phyloP scores from a whole-genome alignment of 768 basidiomycete species.

The Kwoniella sp. region DNA sequence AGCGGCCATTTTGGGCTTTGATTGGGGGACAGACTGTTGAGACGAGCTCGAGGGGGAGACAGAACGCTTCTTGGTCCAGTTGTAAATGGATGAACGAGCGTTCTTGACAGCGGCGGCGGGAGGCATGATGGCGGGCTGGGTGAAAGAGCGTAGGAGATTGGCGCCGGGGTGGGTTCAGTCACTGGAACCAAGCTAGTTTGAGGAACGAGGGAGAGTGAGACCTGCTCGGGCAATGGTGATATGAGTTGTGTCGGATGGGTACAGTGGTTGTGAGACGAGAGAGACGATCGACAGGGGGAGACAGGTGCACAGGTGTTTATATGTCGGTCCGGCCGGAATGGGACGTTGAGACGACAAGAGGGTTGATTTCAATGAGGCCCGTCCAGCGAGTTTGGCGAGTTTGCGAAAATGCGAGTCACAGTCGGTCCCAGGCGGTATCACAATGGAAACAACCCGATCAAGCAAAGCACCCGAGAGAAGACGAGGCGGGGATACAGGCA shows the following conservation, averaged over 20 bases:
- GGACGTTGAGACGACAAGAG: too few species aligned
- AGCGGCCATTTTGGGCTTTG: conserved; percentile 17
- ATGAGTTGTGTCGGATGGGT: background rate
- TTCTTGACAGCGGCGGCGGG: conserved; percentile 30
- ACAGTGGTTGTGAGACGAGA: background rate
- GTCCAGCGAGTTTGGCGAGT: too few species aligned
- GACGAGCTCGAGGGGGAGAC: conserved; percentile 22
- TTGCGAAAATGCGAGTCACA: background rate
- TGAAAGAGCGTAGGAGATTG: conserved; percentile 8
- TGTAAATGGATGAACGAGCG: conserved; percentile 30
- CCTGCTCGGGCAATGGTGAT: conserved; percentile 16
- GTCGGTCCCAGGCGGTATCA: conserved; percentile 15
- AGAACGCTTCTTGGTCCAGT: conserved; percentile 35
- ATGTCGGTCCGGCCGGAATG: too few species aligned
- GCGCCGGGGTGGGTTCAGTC: background rate
- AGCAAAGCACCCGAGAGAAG: too few species aligned
- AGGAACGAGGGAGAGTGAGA: conserved; percentile 15
- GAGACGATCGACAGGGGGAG: background rate
- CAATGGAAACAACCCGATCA: conserved; percentile 3
- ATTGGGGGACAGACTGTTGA: conserved; percentile 7
- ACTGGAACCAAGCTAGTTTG: background rate
- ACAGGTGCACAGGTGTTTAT: background rate
- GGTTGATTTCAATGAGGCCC: conserved; percentile 19
- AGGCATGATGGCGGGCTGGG: conserved; percentile 28
- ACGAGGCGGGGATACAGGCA: too few species aligned